phyloP scores from a whole-genome alignment of 2,329 filamentous ascomycete species.

The Dactylellina leptospora region DNA sequence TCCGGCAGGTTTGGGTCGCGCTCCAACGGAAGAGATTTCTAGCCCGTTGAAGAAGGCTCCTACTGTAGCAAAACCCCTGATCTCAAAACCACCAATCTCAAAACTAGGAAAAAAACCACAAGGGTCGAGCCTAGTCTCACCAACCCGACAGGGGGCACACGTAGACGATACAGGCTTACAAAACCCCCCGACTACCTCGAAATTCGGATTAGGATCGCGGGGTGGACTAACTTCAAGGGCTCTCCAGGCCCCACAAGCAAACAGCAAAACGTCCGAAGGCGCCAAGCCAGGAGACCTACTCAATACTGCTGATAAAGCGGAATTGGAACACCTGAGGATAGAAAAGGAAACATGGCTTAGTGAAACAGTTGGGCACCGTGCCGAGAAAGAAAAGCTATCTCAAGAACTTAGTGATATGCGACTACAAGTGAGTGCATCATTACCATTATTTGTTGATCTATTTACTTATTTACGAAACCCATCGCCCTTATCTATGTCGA shows the following conservation, averaged over 20 bases:
- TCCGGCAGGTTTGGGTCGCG: constrained; percentile 59
- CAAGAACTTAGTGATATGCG: constrained; percentile 94
- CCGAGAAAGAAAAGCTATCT: constrained; percentile 80
- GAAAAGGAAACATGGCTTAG: constrained; percentile 81
- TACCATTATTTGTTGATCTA: not conserved
- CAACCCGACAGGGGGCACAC: constrained; percentile 65
- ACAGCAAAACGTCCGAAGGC: constrained; percentile 62
- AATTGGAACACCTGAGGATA: constrained; percentile 84
- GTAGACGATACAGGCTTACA: constrained; percentile 68
- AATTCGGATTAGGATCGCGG: constrained; percentile 70
- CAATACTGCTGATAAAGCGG: constrained; percentile 82
- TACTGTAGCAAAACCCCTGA: constrained; percentile 66
- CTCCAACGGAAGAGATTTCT: constrained; percentile 61
- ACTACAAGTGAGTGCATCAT: constrained; percentile 56
- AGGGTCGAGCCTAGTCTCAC: constrained; percentile 66
- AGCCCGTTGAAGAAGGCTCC: constrained; percentile 61
- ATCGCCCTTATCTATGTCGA: not conserved
- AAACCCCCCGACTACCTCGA: constrained; percentile 65
- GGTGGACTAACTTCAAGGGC: constrained; percentile 84
- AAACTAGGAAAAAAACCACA: constrained; percentile 53
- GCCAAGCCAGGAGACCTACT: constrained; percentile 68
- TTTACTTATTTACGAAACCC: constrained; percentile 22
- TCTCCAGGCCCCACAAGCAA: constrained; percentile 66
- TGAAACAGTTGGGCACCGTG: constrained; percentile 79
- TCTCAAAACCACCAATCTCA: constrained; percentile 55